Evolutionary conservation across 2,329 filamentous ascomycete genomes (phyloP), one percentile per base, ranked within the genome.

Genomic region (Sporothrix sp.): DNA sequence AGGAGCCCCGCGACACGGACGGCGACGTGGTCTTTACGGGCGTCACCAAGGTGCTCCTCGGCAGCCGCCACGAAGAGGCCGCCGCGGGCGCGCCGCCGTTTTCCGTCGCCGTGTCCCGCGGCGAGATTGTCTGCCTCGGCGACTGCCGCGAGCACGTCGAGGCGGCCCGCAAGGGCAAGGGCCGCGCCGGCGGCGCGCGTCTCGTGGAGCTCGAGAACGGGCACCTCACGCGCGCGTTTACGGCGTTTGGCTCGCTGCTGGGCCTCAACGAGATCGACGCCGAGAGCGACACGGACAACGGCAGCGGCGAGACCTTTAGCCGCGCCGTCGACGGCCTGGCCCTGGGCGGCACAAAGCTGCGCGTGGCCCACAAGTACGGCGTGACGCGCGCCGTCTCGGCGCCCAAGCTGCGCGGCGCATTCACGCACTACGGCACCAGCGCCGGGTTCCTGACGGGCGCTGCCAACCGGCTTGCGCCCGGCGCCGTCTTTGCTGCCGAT

Each of bases 251-350:
- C 1, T 76, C 78, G 4, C 67, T 68, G 1, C 65, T 86, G 0
- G 82, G 82, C 1, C 70, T 86, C 7, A 76, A 76, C 54, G 81
- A 78, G 48, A 84, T 86, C 48, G 73, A 77, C 52, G 70, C 71
- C 4, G 82, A 85, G 55, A 60, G 66, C 7, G 65, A 67, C 40
- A 76, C 73, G 0, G 75, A 78, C 55, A 78, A 79, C 53, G 76
- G 76, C 2, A 69, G 66, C 51, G 62, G 64, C 0, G 61, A 68
- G 0, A 60, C 66, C 6, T 82, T 84, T 58, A 78, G 75, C 40
- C 72, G 79, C 10, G 81, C 74, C 7, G 64, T 78, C 4, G 77
- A 81, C 56, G 78, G 76, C 0, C 71, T 81, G 4, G 66, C 68
- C 2, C 65, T 81, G 0, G 75, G 75, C 50, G 73, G 69, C 23